Evolutionary conservation across 2,329 filamentous ascomycete genomes (phyloP), one percentile per base, ranked within the genome.

Genomic region (Curvularia sp.): DNA sequence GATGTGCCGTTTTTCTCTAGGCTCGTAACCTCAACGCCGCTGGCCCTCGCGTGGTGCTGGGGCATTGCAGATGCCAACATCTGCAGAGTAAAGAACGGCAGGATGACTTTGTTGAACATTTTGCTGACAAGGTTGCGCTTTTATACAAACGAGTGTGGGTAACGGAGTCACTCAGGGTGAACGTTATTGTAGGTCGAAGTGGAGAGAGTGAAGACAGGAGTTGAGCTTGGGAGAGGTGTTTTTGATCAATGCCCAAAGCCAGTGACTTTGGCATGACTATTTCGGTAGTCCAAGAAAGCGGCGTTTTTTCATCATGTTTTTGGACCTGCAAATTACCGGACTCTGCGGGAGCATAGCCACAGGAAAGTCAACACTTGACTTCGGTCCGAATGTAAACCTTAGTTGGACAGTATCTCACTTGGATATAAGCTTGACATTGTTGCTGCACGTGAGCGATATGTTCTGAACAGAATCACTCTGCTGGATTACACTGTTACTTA

Each of bases 1-100:
- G 56, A 56, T 22, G 44, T 63, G 24, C 43, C 55, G 8, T 61
- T 58, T n/a, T 59, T 56, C 18, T 39, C 30, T 5, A 62, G 39
- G 33, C 31, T 49, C 10, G 59, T 61, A 12, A 64, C 39, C 2
- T 46, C 43, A 8, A 61, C 42, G 15, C 31, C 55, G 18, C 44
- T 24, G 35, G 44, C 39, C 22, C 39, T 44, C 1, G 30, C 18
- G 15, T 57, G 38, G 26, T 57, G 44, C 10, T 49, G 46, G 26
- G 53, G 57, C 18, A 44, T 49, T 33, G 57, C 53, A 15, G 49
- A 49, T 31, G 33, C 57, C 24, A 53, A 26, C 53, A 53, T 43
- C 18, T 57, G 49, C 49, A 60, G 39, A 13, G 57, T 53, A 24
- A 57, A 15, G 10, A 57, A 44, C 10, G 54, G 18, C 18, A 46